A percentile compares a stretch with the other conserved stretches of the same genome.
Evolutionary conservation across 1,284 basidiomycete genomes (phyloP).

Genomic region (Rugosomyces carneus): DNA sequence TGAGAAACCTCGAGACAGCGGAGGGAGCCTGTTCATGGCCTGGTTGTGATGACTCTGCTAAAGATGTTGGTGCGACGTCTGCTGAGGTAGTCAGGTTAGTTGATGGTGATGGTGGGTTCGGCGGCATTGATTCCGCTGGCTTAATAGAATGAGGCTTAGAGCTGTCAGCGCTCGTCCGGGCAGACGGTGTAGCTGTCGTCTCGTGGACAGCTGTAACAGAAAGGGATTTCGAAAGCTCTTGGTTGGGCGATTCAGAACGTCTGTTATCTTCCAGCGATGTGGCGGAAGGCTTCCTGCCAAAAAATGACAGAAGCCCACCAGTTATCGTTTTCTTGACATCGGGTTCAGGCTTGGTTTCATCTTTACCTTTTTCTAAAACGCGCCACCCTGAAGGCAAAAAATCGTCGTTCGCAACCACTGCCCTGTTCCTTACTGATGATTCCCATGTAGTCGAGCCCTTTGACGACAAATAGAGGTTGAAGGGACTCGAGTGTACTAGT

Average conservation of each 20-base stretch:
- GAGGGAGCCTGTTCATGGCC: constrained; percentile 34
- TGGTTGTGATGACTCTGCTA: constrained; percentile 8
- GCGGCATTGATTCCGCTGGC: constrained; percentile 7
- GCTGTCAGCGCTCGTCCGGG: constrained; percentile 30
- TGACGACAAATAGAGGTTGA: constrained; percentile 55
- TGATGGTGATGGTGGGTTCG: constrained; percentile 3
- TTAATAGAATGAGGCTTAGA: constrained; percentile 13
- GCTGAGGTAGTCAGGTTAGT: background rate
- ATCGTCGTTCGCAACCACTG: constrained; percentile 45
- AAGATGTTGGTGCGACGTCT: constrained; percentile 2
- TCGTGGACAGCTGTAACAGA: constrained; percentile 8
- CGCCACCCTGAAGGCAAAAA: constrained; percentile 61
- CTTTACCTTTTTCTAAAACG: constrained; percentile 29
- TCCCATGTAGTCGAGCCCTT: constrained; percentile 74
- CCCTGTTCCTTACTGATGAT: constrained; percentile 49
- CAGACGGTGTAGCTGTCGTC: constrained; percentile 7
- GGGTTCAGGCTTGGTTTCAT: constrained; percentile 19
- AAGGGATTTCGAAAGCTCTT: constrained; percentile 4
- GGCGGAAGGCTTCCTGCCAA: constrained; percentile 39
- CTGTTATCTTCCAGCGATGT: constrained; percentile 16
- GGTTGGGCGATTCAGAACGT: constrained; percentile 24
- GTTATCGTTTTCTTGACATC: constrained; percentile 42
- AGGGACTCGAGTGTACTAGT: constrained; percentile 50
- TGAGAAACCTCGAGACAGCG: constrained; percentile 66
- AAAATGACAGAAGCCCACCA: constrained; percentile 65